Conservation (phyloP, 1,284 basidiomycete species). For the Heterobasidion annosum region DNA sequence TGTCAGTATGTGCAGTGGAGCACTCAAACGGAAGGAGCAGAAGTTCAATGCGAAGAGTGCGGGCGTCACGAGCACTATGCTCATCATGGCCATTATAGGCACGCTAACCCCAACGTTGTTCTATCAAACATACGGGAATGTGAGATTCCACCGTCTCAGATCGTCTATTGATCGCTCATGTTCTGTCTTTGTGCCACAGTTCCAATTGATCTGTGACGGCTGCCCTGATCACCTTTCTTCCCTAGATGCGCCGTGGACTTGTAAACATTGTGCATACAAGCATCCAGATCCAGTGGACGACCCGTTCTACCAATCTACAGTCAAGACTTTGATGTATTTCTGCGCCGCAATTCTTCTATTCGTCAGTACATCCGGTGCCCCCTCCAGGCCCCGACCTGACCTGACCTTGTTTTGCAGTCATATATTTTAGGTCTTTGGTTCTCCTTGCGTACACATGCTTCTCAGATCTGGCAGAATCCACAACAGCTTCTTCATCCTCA, state of each 20-base stretch:
- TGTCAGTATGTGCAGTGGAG: constrained; percentile 93
- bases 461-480: constrained; percentile 99
- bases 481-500: constrained; percentile 71
- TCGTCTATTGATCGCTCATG: not conserved
- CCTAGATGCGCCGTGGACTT: constrained; percentile 64
- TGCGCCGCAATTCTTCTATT: constrained; percentile 87
- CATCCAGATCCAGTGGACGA: constrained; percentile 91
- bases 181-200: constrained; percentile 42
- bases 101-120: constrained; percentile 94
- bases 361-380: constrained; percentile 39
- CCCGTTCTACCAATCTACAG: constrained; percentile 94
- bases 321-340: constrained; percentile 91
- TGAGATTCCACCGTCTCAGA: constrained; percentile 33
- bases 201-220: constrained; percentile 88
- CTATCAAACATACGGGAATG: constrained; percentile 97
- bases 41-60: constrained; percentile 98
- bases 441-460: constrained; percentile 95
- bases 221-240: constrained; percentile 53
- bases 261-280: constrained; percentile 90
- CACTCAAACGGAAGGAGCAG: constrained; percentile 88
- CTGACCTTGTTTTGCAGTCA: constrained; percentile 45
- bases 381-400: not conserved
- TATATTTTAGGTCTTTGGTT: constrained; percentile 99
- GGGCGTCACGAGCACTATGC: constrained; percentile 97
- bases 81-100: constrained; percentile 99